Percentiles rank a stretch among this genome's conserved stretches.
These are phyloP conservation scores for Colletotrichum navitas DNA, from an alignment of 2,329 filamentous ascomycete species.

Conservation along the genomic window DNA sequence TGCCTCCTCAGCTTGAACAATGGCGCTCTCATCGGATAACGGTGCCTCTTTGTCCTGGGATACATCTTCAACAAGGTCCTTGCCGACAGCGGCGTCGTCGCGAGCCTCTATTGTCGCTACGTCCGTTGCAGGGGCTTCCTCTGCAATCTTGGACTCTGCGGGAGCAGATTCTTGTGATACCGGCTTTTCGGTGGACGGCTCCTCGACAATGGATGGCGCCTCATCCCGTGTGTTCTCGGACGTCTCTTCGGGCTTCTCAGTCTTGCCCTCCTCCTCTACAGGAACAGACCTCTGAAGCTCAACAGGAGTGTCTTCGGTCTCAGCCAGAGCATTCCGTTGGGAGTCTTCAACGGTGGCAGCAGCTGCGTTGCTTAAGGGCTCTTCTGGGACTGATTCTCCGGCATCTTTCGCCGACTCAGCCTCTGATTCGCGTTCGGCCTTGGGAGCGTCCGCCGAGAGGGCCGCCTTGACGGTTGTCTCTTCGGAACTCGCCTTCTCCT, in stretches of 20 bases:
- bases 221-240: neutral
- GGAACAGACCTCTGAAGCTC: neutral
- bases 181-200: neutral
- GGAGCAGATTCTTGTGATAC: neutral
- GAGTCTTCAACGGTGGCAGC: neutral
- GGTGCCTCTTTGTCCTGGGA: neutral
- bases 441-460: neutral
- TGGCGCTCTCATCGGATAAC: neutral
- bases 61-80: neutral
- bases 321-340: no score
- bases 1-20: neutral
- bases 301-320: neutral
- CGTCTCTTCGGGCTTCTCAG: neutral
- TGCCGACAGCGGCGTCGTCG: neutral
- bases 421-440: neutral
- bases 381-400: neutral
- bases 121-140: slow-evolving; percentile 4
- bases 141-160: neutral
- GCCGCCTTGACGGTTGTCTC: neutral
- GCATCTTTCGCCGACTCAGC: neutral
- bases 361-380: neutral
- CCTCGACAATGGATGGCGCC: neutral
- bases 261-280: neutral
- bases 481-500: neutral
- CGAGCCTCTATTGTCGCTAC: neutral